These are phyloP conservation scores for Cladorrhinum sp. DNA, from an alignment of 2,329 filamentous ascomycete genomes.

Conservation along the genomic window DNA sequence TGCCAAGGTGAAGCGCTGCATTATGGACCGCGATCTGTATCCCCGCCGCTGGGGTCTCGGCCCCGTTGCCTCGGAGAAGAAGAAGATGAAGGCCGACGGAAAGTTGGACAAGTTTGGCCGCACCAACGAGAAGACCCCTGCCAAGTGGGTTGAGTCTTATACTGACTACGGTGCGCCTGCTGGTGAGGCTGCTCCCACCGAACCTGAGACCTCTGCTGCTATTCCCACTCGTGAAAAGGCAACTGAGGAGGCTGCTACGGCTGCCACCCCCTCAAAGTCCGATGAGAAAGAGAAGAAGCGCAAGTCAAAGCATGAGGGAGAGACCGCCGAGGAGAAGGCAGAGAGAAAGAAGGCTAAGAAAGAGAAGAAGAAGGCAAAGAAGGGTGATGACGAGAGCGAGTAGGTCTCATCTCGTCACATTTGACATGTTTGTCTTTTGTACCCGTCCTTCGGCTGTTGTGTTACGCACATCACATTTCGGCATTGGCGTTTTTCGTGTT, in stretches of 20 bases:
- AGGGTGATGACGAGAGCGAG: conserved; percentile 46
- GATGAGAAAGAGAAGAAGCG: conserved; percentile 70
- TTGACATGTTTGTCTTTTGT: too few relatives aligned
- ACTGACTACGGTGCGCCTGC: conserved; percentile 74
- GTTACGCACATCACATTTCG: not conserved
- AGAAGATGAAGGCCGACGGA: conserved; percentile 98
- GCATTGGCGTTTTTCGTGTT: not conserved
- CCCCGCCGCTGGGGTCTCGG: conserved; percentile 95
- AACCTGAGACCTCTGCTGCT: conserved; percentile 3
- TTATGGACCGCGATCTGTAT: conserved; percentile 99
- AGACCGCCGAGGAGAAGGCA: conserved; percentile 66
- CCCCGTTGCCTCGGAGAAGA: conserved; percentile 92
- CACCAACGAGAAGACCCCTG: conserved; percentile 85
- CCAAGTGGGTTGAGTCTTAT: conserved; percentile 90
- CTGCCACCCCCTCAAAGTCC: conserved; percentile 10
- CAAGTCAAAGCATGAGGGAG: conserved; percentile 71
- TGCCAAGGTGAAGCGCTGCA: conserved; percentile 98
- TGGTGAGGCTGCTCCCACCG: conserved; percentile 38
- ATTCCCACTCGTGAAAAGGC: conserved; percentile 3
- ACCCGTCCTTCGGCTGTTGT: not conserved
- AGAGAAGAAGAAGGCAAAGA: conserved; percentile 56
- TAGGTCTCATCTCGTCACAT: conserved; percentile 42
- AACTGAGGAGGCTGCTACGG: conserved; percentile 13
- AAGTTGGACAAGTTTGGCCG: conserved; percentile 98
- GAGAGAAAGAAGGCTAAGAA: conserved; percentile 56